These are phyloP conservation scores for Clathrospora elynae DNA, from an alignment of 2,329 filamentous ascomycete species.

Conservation along the genomic window DNA sequence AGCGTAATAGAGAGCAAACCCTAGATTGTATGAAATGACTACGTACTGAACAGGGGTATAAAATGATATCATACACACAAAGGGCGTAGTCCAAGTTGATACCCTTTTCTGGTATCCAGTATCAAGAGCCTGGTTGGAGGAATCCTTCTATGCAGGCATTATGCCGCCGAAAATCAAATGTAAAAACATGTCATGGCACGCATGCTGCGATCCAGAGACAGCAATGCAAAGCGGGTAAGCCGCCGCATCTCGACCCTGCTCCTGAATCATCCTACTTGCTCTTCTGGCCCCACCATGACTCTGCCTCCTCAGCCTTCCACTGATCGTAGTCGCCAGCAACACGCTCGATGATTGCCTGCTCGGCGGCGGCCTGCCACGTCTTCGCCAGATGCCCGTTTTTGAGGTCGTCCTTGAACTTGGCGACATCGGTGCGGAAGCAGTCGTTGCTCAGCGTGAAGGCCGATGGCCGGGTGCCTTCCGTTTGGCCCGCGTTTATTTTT, in stretches of 20 bases:
- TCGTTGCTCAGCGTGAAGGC: slow-evolving; percentile 43
- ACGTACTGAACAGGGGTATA: too few relatives aligned
- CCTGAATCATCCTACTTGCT: slow-evolving; percentile 36
- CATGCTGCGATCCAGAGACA: neutral
- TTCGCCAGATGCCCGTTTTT: slow-evolving; percentile 61
- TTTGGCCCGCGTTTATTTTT: slow-evolving; percentile 20
- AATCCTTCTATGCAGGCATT: too few relatives aligned
- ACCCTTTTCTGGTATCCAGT: too few relatives aligned
- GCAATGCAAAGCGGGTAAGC: neutral
- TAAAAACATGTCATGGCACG: too few relatives aligned
- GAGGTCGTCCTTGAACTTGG: slow-evolving; percentile 62
- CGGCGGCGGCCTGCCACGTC: slow-evolving; percentile 62
- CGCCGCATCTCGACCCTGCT: neutral
- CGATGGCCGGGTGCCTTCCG: slow-evolving; percentile 24
- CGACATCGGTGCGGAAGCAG: slow-evolving; percentile 59
- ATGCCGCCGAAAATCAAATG: too few relatives aligned
- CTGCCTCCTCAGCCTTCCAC: slow-evolving; percentile 60
- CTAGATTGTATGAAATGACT: too few relatives aligned
- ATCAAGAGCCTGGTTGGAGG: too few relatives aligned
- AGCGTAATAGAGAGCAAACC: too few relatives aligned
- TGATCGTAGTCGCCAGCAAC: slow-evolving; percentile 61
- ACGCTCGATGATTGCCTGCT: slow-evolving; percentile 58
- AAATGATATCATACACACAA: too few relatives aligned
- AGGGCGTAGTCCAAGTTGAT: too few relatives aligned
- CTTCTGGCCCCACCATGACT: slow-evolving; percentile 64